phyloP scores from a whole-genome alignment of 1,284 basidiomycete genomes.

The Trichosporon ovoides region DNA sequence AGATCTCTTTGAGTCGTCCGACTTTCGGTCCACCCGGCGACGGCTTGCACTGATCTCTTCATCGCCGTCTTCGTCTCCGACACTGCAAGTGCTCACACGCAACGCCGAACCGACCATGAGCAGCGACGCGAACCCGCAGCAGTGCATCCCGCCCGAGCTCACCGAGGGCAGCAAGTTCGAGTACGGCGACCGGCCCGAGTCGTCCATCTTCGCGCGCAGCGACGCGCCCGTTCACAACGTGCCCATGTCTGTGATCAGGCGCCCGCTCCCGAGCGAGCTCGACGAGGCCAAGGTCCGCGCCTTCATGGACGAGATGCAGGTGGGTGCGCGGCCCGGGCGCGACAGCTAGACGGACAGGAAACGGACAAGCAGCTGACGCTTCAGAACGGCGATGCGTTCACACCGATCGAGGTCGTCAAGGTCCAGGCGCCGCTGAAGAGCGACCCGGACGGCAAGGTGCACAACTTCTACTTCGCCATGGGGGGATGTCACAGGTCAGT shows the following conservation, averaged over 20 bases:
- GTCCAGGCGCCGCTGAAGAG: conserved; percentile 38
- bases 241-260: conserved; percentile 47
- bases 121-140: neutral
- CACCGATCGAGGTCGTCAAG: conserved; percentile 49
- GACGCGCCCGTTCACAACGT: conserved; percentile 38
- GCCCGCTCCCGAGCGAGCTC: conserved; percentile 47
- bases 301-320: conserved; percentile 50
- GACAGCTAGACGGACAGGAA: too few species aligned
- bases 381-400: conserved; percentile 47
- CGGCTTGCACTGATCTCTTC: neutral
- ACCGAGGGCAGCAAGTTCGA: neutral
- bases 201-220: conserved; percentile 33
- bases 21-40: neutral
- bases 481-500: conserved; percentile 47
- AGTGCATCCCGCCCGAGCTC: neutral
- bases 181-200: conserved; percentile 18
- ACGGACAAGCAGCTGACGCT: neutral
- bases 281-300: conserved; percentile 46
- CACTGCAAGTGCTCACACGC: neutral
- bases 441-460: conserved; percentile 26
- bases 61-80: neutral
- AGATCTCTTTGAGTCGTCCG: neutral
- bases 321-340: conserved; percentile 17
- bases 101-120: neutral
- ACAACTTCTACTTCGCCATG: conserved; percentile 48